Evolutionary conservation across 345 rosid genomes (phyloP), one percentile per base, ranked within the genome.

Genomic region (Orychophragmus violaceus): DNA sequence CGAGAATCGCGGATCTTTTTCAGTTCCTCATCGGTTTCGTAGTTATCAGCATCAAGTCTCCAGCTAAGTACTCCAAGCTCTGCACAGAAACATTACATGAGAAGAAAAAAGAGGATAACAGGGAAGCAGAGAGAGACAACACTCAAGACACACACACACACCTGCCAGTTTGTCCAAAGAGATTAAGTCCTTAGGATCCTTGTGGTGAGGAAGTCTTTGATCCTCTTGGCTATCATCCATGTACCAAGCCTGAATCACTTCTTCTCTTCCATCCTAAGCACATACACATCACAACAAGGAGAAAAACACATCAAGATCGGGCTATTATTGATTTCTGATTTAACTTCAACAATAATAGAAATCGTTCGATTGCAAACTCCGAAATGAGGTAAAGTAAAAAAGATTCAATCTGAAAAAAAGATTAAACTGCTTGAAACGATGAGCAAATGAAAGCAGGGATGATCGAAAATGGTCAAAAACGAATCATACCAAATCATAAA

Each of bases 11-110:
- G 90, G 51, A 94, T 88, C 80, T 84, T 94, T 83, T 87, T 88
- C 85, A 94, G 61, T 21, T 83, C 91, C 59, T 85, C 93, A 71
- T 90, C 97, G 4, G 84, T 88, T 78, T 90, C 96, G 61, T 90
- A 85, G 64, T 84, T 76, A 72, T 90, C 97, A 51, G 97, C 99
- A 81, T 90, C 95, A 71, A 90, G 79, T 30, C 72, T 78, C 97
- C 97, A 90, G 80, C 96, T 87, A 17, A 88, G 87, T 7, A 88
- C 95, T 48, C 99, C 99, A 17, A 90, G 87, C 71, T 85, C 97
- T 90, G 53, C 72, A 76, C 74, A 51, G 23, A 49, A 72, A 62
- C 36, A 50, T n/a, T 54, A 36, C 45, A 55, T 37, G n/a, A 25
- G 8, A 39, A 48, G 0, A 5, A 5, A 30, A 49, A 0, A 13